A percentile compares a stretch with the other conserved stretches of the same genome.
Conservation (phyloP, 1,284 basidiomycete genomes). For the Pseudozyma flocculosa region DNA sequence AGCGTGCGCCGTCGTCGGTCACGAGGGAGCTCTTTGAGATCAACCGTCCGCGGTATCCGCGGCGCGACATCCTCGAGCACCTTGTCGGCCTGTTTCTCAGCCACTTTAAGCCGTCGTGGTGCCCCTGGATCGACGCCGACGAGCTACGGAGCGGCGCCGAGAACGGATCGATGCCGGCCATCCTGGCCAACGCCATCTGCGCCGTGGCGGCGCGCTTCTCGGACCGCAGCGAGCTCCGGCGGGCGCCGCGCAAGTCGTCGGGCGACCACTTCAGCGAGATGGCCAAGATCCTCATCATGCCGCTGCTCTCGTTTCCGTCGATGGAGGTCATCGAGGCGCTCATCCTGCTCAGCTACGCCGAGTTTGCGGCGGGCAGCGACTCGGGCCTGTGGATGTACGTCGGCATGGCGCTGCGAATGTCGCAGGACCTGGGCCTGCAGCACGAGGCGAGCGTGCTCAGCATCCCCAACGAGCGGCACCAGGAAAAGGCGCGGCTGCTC, state of each 20-base stretch:
- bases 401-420: conserved; percentile 47
- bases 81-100: conserved; percentile 35
- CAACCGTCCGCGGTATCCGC: conserved; percentile 41
- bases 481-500: conserved; percentile 36
- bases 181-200: conserved; percentile 46
- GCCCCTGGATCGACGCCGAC: conserved; percentile 44
- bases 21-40: conserved; percentile 46
- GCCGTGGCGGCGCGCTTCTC: conserved; percentile 45
- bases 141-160: conserved; percentile 31
- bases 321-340: conserved; percentile 48
- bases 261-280: conserved; percentile 49
- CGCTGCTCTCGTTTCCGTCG: conserved; percentile 44
- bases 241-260: conserved; percentile 33
- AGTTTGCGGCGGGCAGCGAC: conserved; percentile 46
- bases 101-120: conserved; percentile 42
- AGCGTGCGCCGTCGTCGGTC: conserved; percentile 21
- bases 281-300: conserved; percentile 50
- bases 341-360: conserved; percentile 41
- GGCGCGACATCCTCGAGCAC: conserved; percentile 37
- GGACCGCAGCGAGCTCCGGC: conserved; percentile 30
- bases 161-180: conserved; percentile 40
- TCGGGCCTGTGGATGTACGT: conserved; percentile 50
- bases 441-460: conserved; percentile 43
- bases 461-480: conserved; percentile 38
- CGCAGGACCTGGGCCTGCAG: conserved; percentile 42